Evolutionary conservation across 106 monocot species (phyloP).

Genomic region (Dendrobium huoshanense): DNA sequence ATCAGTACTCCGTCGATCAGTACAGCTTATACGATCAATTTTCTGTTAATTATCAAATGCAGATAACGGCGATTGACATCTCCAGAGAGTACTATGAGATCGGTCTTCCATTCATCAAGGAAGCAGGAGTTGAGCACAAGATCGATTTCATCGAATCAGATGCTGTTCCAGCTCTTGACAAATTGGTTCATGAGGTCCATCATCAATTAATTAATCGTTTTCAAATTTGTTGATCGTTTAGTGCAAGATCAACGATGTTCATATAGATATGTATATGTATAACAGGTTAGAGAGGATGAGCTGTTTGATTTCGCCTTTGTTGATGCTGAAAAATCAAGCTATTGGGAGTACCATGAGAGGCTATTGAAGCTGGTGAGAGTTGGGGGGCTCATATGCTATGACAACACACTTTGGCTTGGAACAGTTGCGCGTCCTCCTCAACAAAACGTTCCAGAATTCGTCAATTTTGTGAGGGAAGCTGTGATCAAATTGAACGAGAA

Average conservation of each 20-base stretch:
- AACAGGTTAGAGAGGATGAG: slow-evolving; percentile 18
- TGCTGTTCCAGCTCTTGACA: slow-evolving; percentile 18
- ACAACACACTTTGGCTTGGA: slow-evolving; percentile 62
- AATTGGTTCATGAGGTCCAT: slow-evolving; percentile 9
- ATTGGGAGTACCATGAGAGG: slow-evolving; percentile 47
- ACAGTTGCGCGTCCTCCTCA: slow-evolving; percentile 23
- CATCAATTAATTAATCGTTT: too few relatives aligned
- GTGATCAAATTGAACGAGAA: slow-evolving; percentile 17
- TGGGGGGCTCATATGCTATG: slow-evolving; percentile 45
- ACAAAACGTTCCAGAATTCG: background rate
- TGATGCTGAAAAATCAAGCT: slow-evolving; percentile 44
- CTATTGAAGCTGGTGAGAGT: slow-evolving; percentile 45
- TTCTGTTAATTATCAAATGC: background rate
- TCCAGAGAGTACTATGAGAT: slow-evolving; percentile 9
- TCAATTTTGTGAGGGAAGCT: background rate
- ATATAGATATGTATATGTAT: background rate
- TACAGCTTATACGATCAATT: too few relatives aligned
- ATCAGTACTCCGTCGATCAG: background rate
- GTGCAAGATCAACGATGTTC: background rate
- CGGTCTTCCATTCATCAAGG: slow-evolving; percentile 17
- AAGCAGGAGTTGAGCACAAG: slow-evolving; percentile 22
- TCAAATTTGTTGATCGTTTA: too few relatives aligned
- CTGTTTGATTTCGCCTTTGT: slow-evolving; percentile 43
- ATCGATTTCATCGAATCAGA: slow-evolving; percentile 27
- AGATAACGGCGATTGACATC: slow-evolving; percentile 13